Conservation (phyloP, 2,329 filamentous ascomycete genomes). For the Stenocarpella maydis region DNA sequence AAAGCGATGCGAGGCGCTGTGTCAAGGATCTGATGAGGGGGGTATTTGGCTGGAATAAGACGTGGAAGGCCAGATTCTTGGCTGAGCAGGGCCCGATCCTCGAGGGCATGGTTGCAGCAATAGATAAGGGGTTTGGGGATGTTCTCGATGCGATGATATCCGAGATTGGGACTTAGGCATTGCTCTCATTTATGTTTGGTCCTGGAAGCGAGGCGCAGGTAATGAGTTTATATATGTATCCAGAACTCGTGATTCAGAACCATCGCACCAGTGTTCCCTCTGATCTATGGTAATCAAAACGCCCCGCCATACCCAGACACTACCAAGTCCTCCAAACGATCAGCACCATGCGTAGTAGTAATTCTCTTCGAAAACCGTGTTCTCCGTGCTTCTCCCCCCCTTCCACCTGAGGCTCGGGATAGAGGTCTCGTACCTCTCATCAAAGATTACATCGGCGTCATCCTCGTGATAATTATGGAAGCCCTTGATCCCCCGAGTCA, state of each 20-base stretch:
- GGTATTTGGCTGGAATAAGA: constrained; percentile 38
- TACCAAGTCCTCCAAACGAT: not conserved
- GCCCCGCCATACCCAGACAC: not conserved
- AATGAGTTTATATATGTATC: not conserved
- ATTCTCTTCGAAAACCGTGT: constrained; percentile 44
- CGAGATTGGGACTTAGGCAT: not conserved
- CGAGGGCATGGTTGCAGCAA: constrained; percentile 37
- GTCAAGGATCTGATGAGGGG: constrained; percentile 36
- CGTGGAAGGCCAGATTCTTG: constrained; percentile 39
- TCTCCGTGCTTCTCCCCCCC: constrained; percentile 39
- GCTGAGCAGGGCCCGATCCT: constrained; percentile 36
- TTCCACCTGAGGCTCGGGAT: constrained; percentile 49
- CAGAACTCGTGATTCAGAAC: not conserved
- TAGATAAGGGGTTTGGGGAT: constrained; percentile 38
- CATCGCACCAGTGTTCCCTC: not conserved
- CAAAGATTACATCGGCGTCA: constrained; percentile 42
- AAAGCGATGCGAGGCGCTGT: constrained; percentile 31
- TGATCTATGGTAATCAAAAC: not conserved
- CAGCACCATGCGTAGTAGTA: constrained; percentile 44
- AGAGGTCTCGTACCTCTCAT: constrained; percentile 43
- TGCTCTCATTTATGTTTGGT: not conserved
- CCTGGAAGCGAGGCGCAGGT: not conserved
- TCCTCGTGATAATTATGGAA: constrained; percentile 51
- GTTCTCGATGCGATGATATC: constrained; percentile 36
- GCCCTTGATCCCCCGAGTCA: constrained; percentile 41